These are phyloP conservation scores for Dichotomocladium elegans DNA, from an alignment of 371 early-diverging fungal species.

Conservation along the genomic window DNA sequence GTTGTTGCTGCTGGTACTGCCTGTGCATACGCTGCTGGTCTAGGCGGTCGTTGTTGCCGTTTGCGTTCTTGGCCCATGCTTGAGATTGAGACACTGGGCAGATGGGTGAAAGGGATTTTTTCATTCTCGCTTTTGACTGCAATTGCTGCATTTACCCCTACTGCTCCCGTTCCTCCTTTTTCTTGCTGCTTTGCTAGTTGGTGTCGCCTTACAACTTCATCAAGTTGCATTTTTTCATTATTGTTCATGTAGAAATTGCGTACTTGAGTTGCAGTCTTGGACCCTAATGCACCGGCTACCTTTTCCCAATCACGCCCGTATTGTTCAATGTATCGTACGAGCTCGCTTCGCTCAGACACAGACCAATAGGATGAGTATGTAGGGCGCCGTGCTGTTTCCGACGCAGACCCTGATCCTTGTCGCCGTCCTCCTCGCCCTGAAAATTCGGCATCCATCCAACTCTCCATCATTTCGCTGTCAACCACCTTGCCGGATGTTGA, in stretches of 20 bases:
- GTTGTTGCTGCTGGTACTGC: constrained; percentile 12
- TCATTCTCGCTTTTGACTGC: no score
- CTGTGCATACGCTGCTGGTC: background rate
- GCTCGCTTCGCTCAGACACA: constrained; percentile 72
- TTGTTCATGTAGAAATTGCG: constrained; percentile 79
- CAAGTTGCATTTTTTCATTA: constrained; percentile 64
- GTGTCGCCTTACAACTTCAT: constrained; percentile 42
- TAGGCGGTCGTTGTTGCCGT: constrained; percentile 3
- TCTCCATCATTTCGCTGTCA: constrained; percentile 7
- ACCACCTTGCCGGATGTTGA: constrained; percentile 11
- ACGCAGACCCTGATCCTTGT: background rate
- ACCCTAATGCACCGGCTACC: constrained; percentile 66
- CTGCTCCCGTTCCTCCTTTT: no score
- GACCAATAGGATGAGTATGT: constrained; percentile 87
- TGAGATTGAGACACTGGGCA: no score
- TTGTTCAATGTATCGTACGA: constrained; percentile 53
- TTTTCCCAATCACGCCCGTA: constrained; percentile 79
- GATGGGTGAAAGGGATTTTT: no score
- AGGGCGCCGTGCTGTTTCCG: constrained; percentile 28
- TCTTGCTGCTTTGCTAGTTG: constrained; percentile 17
- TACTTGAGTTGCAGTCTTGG: constrained; percentile 83
- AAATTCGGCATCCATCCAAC: constrained; percentile 27
- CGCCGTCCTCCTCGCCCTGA: background rate
- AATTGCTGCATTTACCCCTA: no score
- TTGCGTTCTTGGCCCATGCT: no score